Evolutionary conservation across 352 stramenopile species (phyloP).

Genomic region (Hyaloperonospora brassicae): DNA sequence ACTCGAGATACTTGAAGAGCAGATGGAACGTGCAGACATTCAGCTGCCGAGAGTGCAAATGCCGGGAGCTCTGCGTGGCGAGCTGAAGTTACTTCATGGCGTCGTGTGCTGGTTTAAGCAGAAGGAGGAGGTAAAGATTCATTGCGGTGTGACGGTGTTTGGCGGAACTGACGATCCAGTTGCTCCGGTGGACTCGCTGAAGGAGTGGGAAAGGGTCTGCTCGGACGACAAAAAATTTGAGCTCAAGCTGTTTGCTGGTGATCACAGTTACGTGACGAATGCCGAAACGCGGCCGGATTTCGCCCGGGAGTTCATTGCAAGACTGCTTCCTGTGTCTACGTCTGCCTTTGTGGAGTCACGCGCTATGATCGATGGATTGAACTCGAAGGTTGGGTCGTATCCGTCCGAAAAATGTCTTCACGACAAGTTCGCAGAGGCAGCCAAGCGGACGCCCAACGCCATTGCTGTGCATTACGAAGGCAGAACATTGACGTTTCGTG

Average conservation of each 20-base stretch:
- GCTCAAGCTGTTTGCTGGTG: slow-evolving; percentile 42
- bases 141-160: slow-evolving; percentile 39
- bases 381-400: slow-evolving; percentile 46
- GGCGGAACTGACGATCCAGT: slow-evolving; percentile 38
- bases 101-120: slow-evolving; percentile 36
- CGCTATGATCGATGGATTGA: slow-evolving; percentile 40
- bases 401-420: slow-evolving; percentile 71
- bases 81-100: slow-evolving; percentile 49
- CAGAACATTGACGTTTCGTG: slow-evolving; percentile 50
- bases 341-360: slow-evolving; percentile 40
- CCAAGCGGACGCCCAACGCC: slow-evolving; percentile 48
- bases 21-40: slow-evolving; percentile 56
- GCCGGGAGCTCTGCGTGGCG: slow-evolving; percentile 27
- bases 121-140: slow-evolving; percentile 21
- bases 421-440: slow-evolving; percentile 69
- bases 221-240: slow-evolving; percentile 22
- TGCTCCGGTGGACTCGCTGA: slow-evolving; percentile 29
- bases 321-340: slow-evolving; percentile 27
- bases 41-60: slow-evolving; percentile 47
- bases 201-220: slow-evolving; percentile 31
- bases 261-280: slow-evolving; percentile 58
- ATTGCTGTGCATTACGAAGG: slow-evolving; percentile 70
- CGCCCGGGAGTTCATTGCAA: slow-evolving; percentile 26
- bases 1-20: slow-evolving; percentile 34
- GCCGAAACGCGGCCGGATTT: slow-evolving; percentile 27